phyloP scores from a whole-genome alignment of 1,284 basidiomycete genomes.

The Ganoderma lingzhi region DNA sequence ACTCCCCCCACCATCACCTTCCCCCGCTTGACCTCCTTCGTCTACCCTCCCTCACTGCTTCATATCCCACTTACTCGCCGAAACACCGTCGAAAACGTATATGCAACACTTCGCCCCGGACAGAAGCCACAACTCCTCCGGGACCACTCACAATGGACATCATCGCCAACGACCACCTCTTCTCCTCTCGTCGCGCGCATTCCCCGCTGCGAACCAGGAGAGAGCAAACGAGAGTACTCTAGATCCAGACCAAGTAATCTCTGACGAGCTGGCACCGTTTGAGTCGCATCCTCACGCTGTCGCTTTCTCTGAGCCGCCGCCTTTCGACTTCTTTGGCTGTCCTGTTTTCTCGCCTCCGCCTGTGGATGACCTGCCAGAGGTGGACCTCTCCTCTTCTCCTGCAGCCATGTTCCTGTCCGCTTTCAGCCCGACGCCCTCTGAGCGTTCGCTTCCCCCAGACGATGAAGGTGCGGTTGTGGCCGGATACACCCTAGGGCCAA shows the following conservation, averaged over 20 bases:
- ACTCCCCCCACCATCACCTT: background rate
- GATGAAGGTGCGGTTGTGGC: slow-evolving; percentile 68
- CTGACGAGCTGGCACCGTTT: slow-evolving; percentile 19
- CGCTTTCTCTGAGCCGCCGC: slow-evolving; percentile 25
- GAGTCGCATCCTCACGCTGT: slow-evolving; percentile 19
- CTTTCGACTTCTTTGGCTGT: slow-evolving; percentile 11
- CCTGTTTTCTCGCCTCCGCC: slow-evolving; percentile 23
- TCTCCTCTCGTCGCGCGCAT: slow-evolving; percentile 2
- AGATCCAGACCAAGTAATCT: slow-evolving; percentile 25
- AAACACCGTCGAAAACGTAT: background rate
- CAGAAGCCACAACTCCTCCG: background rate
- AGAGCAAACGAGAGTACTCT: background rate
- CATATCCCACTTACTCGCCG: background rate
- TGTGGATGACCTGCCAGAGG: slow-evolving; percentile 32
- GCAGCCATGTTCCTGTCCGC: slow-evolving; percentile 83
- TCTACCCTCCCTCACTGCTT: background rate
- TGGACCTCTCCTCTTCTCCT: slow-evolving; percentile 58
- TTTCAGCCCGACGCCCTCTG: slow-evolving; percentile 56
- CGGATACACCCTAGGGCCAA: slow-evolving; percentile 80
- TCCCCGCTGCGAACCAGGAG: slow-evolving; percentile 9
- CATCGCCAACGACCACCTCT: background rate
- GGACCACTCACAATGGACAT: background rate
- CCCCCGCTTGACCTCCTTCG: background rate
- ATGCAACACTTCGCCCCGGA: slow-evolving; percentile 8
- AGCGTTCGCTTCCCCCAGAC: slow-evolving; percentile 46